Evolutionary conservation across 805 yeast species (phyloP), one percentile per base, ranked within the genome.

Genomic region (Hanseniaspora lindneri): DNA sequence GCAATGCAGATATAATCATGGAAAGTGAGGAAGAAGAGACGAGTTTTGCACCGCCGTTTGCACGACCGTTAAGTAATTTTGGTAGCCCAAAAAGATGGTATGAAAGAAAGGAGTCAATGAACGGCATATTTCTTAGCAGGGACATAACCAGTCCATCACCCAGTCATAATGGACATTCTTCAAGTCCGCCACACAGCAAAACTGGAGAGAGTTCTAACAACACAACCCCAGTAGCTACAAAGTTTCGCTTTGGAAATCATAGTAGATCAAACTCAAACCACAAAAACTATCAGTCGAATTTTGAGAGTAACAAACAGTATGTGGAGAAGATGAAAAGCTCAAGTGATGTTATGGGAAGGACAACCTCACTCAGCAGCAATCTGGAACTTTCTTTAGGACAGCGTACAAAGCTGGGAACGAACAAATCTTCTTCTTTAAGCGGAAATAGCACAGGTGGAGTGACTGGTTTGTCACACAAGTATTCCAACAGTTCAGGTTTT

Each of bases 331-430:
- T 37, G 19, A 24, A 37, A 24, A 25, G 13, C 13, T 4, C 13
- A 9, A 4, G 4, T 4, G n/a, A 73, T 53, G 71, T 69, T 7
- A 58, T 63, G 9, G 39, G 16, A 6, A 20, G 39, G 21, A 21
- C 25, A 6, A 10, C 39, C 4, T 35, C 39, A 4, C 14, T 21
- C 20, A 35, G 21, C 27, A 35, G 39, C 27, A 20, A 25, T 13
- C 7, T 35, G 5, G 39, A 35, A 7, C 10, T 35, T 7, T 20
- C 39, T 7, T 4, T 10, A 20, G 25, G 11, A 20, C 37, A 33
- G 14, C 16, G 16, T 21, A 9, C 27, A 10, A 20, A 35, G 13
- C 27, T 21, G 13, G n/a, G 11, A 35, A 35, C 20, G 13, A 8
- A 11, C 27, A 27, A 6, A 16, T 19, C 7, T 33, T 33, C 37